Evolutionary conservation across 2,329 filamentous ascomycete genomes (phyloP).

Genomic region (Alternaria postmessia): DNA sequence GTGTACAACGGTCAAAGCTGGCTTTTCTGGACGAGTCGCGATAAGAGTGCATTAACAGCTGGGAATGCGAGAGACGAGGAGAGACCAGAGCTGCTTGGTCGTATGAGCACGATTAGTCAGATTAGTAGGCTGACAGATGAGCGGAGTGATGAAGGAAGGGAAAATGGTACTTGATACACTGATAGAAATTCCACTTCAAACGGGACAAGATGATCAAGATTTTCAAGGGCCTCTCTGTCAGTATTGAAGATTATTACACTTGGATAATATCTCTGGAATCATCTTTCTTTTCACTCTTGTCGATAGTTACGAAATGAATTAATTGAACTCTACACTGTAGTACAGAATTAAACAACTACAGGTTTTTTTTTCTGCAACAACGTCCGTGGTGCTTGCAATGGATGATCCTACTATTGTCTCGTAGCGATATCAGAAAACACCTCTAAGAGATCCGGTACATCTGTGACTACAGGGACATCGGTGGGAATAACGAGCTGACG

Average conservation of each 20-base stretch:
- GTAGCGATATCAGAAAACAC: background rate
- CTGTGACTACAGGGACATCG: background rate
- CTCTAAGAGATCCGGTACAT: background rate
- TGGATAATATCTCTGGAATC: background rate
- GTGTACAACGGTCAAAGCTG: conserved; percentile 61
- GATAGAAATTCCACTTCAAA: background rate
- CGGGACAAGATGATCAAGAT: background rate
- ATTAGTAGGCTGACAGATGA: conserved; percentile 63
- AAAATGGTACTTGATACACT: conserved; percentile 33
- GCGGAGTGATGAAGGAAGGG: conserved; percentile 23
- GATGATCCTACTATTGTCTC: background rate
- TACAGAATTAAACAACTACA: background rate
- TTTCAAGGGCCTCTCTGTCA: background rate
- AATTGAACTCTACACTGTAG: background rate
- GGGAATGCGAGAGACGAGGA: conserved; percentile 25
- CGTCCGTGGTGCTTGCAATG: no score
- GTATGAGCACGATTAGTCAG: conserved; percentile 60
- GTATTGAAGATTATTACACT: background rate
- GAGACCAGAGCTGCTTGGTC: conserved; percentile 43
- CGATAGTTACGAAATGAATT: no score
- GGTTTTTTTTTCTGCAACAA: background rate
- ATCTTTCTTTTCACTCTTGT: background rate
- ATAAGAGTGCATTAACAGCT: conserved; percentile 5
- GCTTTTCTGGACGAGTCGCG: conserved; percentile 60
- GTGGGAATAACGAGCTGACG: background rate